Evolutionary conservation across 2,329 filamentous ascomycete species (phyloP), one percentile per base, ranked within the genome.

Genomic region (Colletotrichum sublineola): DNA sequence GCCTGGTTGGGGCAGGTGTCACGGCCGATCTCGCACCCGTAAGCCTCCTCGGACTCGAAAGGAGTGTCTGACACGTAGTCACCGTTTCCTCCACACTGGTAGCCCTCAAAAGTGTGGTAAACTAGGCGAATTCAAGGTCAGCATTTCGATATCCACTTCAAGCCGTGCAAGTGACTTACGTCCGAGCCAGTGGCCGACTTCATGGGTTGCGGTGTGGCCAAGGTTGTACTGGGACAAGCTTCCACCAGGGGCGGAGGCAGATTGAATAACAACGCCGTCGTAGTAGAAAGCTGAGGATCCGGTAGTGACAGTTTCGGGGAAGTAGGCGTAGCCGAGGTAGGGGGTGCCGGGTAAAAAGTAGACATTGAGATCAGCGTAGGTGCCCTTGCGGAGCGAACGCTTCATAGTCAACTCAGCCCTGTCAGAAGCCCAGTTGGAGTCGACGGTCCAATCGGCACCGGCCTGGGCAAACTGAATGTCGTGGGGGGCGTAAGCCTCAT

Each of bases 161-260:
- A 8, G 6, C 15, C 9, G 14, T 53, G 3, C 5, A 15, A 44
- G 24, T 48, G 15, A 50, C 69, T 55, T 69, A 72, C 69, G 81
- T 67, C 84, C 84, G 63, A 87, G 77, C 85, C 85, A 87, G 79
- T 87, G 85, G 24, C 85, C 85, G 55, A 83, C 78, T 77, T 87
- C 85, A 78, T 86, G 84, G 46, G 76, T 77, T n/a, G 75, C 76
- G 4, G 80, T 79, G 74, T 78, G 78, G 24, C 81, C 80, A 42
- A 78, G 75, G 77, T 81, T 77, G 74, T 77, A 82, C 71, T 83
- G 80, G 44, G 77, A 70, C 14, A 77, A 76, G 52, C 76, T 74
- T 40, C 84, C 82, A 14, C 82, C 83, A 8, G 83, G 83, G 29
- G 84, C 79, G 20, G 80, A 79, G 63, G 75, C 74, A 44, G 78